These are phyloP conservation scores for Neobulgaria alba DNA, from an alignment of 2,329 filamentous ascomycete genomes.

Conservation along the genomic window DNA sequence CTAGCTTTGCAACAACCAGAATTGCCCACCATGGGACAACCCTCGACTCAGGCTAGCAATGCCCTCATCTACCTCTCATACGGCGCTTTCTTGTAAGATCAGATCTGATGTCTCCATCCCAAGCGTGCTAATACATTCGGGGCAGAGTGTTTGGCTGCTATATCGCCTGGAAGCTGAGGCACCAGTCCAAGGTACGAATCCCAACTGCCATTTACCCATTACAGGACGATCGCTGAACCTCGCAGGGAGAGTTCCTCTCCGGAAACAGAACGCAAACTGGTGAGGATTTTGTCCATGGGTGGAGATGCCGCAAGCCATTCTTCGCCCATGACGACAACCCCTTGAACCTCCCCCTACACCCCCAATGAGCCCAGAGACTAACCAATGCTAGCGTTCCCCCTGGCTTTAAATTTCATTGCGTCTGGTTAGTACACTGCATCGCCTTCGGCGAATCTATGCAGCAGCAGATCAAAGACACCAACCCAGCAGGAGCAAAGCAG, in stretches of 20 bases:
- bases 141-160: slow-evolving; percentile 53
- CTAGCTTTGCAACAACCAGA: no score
- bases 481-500: slow-evolving; percentile 21
- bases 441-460: slow-evolving; percentile 44
- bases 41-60: slow-evolving; percentile 67
- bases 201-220: background rate
- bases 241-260: slow-evolving; percentile 55
- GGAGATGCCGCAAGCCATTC: background rate
- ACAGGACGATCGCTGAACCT: slow-evolving; percentile 5
- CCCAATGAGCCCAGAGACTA: no score
- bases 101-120: background rate
- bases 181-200: slow-evolving; percentile 28
- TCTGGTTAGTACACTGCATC: slow-evolving; percentile 64
- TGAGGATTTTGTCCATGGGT: no score
- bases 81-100: slow-evolving; percentile 46
- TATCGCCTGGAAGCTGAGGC: slow-evolving; percentile 46
- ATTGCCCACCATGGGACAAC: slow-evolving; percentile 64
- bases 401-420: slow-evolving; percentile 84
- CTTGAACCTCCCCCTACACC: no score
- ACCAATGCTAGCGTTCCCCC: slow-evolving; percentile 53
- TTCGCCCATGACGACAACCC: no score
- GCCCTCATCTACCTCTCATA: slow-evolving; percentile 77
- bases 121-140: background rate
- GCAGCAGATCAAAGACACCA: slow-evolving; percentile 38
- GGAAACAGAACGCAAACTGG: slow-evolving; percentile 78